Evolutionary conservation across 371 early-diverging fungal species (phyloP), one percentile per base, ranked within the genome.

Genomic region (Dentiscutata heterogama): DNA sequence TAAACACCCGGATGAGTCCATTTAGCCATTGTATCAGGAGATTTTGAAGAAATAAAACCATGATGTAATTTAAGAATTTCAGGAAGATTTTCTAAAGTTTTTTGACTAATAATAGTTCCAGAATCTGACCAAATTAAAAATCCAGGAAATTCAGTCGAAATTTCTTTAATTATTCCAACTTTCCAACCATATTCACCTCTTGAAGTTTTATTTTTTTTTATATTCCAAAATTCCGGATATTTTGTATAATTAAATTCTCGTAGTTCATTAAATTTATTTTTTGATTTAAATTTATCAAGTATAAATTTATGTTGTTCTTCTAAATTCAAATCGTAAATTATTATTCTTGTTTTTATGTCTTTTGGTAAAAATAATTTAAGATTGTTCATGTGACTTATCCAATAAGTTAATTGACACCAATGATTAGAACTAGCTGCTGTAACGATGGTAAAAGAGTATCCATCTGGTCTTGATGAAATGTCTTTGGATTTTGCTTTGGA

Each of bases 111-210:
- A 4, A 53, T 31, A 8, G 70, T 64, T 25, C 93, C 93, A 0
- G 92, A 89, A 84, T 93, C 93, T 25, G 92, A 76, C 93, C 93
- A 93, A 1, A 92, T 84, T 3, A 92, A 60, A 3, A 88, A 71
- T 1, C 92, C 92, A 14, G 87, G 88, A 75, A 88, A 89, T 60
- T 86, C 82, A 8, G 87, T 80, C 0, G 89, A 85, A 3, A 91
- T 90, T 82, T 93, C 92, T 46, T 89, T 84, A 46, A 93, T 85
- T 56, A 92, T 91, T 11, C 93, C 93, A 1, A 91, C 88, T 78
- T 93, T 93, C 93, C 93, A 93, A 10, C 88, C 93, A 60, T 93
- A 93, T 82, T 93, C 91, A 58, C 93, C 93, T 14, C 90, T 87
- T 29, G 22, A 25, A 13, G 18, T 29, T 27, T 25, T 63, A 63